phyloP scores from a whole-genome alignment of 208 protist genomes.

The Wallacemonas sp. region DNA sequence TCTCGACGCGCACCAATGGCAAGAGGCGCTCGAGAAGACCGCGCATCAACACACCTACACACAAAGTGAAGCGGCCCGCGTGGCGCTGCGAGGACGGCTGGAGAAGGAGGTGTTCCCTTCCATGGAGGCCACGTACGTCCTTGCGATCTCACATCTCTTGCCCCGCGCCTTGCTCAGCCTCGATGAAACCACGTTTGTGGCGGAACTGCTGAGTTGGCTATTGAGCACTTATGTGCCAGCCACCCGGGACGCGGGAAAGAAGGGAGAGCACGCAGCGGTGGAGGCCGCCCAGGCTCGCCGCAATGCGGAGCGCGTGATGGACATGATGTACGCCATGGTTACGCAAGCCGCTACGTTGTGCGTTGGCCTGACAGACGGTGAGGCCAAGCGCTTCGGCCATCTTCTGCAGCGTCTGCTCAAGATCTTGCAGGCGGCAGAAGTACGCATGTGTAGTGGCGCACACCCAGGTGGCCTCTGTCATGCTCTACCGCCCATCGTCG shows the following conservation, averaged over 20 bases:
- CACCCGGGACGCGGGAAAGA: background rate
- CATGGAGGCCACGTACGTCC: conserved; percentile 4
- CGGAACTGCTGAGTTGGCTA: conserved; percentile 55
- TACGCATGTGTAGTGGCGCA: conserved; percentile 17
- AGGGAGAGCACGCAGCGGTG: too few relatives aligned
- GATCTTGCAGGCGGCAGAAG: conserved; percentile 9
- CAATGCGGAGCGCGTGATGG: conserved; percentile 23
- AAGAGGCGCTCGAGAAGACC: conserved; percentile 39
- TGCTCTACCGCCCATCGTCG: background rate
- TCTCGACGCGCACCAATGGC: conserved; percentile 33
- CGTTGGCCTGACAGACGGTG: conserved; percentile 71
- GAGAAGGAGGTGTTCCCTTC: conserved; percentile 3
- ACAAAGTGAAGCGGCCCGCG: conserved; percentile 12
- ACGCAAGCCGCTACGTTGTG: conserved; percentile 59
- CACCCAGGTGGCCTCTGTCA: background rate
- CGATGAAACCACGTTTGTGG: conserved; percentile 64
- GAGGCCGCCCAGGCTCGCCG: background rate
- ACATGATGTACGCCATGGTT: conserved; percentile 54
- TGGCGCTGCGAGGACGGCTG: conserved; percentile 6
- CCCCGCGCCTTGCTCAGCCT: conserved; percentile 73
- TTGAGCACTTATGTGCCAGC: conserved; percentile 15
- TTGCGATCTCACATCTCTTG: conserved; percentile 58
- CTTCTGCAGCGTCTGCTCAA: conserved; percentile 37
- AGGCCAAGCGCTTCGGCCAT: conserved; percentile 68
- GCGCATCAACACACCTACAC: conserved; percentile 35